Conservation (phyloP, 345 rosid genomes). For the Fremontodendron californicum region DNA sequence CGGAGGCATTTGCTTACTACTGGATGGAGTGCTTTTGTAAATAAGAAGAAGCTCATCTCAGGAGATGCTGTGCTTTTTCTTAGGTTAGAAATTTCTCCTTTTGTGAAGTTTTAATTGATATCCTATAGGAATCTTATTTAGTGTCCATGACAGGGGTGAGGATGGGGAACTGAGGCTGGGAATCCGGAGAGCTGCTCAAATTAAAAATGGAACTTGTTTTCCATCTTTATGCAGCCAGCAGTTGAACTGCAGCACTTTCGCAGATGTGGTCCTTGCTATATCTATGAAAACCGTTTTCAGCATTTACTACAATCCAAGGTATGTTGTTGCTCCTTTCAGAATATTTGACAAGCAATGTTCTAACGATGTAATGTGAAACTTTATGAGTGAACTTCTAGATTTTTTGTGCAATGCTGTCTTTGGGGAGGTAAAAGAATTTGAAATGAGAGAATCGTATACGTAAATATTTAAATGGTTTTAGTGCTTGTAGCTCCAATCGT, state of each 20-base stretch:
- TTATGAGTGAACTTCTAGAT: not conserved
- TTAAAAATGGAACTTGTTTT: constrained; percentile 47
- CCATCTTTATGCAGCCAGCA: constrained; percentile 46
- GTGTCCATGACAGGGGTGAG: constrained; percentile 62
- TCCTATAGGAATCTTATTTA: constrained; percentile 5
- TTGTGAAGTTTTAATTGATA: not conserved
- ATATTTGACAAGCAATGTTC: not conserved
- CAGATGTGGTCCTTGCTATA: constrained; percentile 69
- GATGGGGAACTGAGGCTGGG: constrained; percentile 96
- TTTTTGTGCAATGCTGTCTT: not conserved
- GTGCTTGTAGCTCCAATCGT: not conserved
- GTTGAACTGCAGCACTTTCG: constrained; percentile 49
- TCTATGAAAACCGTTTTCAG: constrained; percentile 56
- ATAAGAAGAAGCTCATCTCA: constrained; percentile 94
- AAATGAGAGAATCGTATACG: not conserved
- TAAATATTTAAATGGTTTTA: not conserved
- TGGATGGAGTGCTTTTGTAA: constrained; percentile 98
- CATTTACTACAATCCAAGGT: constrained; percentile 95
- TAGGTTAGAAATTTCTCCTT: constrained; percentile 41
- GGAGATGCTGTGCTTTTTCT: constrained; percentile 99
- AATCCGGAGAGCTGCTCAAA: constrained; percentile 82
- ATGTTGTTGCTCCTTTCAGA: constrained; percentile 6
- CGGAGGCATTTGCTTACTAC: constrained; percentile 98
- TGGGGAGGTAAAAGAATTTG: not conserved
- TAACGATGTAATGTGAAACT: not conserved